phyloP scores from a whole-genome alignment of 768 basidiomycete genomes.

The Mrakia blollopis region DNA sequence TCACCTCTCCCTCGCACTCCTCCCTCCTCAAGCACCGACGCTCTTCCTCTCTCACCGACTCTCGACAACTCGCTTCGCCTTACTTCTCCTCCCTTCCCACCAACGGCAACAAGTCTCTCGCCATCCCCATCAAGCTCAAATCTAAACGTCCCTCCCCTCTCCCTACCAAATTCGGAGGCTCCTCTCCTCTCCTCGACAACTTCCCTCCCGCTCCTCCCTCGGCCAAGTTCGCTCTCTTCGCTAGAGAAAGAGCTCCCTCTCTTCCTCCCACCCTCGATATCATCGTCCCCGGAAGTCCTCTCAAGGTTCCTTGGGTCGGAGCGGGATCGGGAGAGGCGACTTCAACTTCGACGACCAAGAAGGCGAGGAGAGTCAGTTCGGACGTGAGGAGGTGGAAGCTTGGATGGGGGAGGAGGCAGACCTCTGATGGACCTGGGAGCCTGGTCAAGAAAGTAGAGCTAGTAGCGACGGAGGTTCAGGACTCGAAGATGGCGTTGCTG shows the following conservation, averaged over 20 bases:
- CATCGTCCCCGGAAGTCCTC: background rate
- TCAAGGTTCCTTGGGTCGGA: background rate
- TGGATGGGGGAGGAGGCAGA: constrained; percentile 18
- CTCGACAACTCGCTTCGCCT: constrained; percentile 6
- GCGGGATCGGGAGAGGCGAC: background rate
- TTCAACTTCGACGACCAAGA: background rate
- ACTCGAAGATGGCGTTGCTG: background rate
- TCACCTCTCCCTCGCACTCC: background rate
- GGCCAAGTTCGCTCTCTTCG: constrained; percentile 24
- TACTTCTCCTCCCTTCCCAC: constrained; percentile 6
- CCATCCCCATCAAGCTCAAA: constrained; percentile 11
- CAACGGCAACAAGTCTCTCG: background rate
- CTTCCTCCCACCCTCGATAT: background rate
- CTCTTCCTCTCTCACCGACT: constrained; percentile 3
- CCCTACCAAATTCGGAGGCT: background rate
- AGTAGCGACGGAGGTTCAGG: background rate
- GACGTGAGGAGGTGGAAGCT: constrained; percentile 20
- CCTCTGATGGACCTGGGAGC: background rate
- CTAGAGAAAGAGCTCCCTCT: background rate
- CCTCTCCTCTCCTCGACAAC: background rate
- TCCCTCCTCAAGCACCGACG: constrained; percentile 7
- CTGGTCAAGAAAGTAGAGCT: background rate
- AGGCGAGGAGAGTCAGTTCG: constrained; percentile 17
- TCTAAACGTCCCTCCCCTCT: background rate
- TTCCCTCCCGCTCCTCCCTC: constrained; percentile 15